These are phyloP conservation scores for Sinapis alba DNA, from an alignment of 441 rosid species.

Conservation along the genomic window DNA sequence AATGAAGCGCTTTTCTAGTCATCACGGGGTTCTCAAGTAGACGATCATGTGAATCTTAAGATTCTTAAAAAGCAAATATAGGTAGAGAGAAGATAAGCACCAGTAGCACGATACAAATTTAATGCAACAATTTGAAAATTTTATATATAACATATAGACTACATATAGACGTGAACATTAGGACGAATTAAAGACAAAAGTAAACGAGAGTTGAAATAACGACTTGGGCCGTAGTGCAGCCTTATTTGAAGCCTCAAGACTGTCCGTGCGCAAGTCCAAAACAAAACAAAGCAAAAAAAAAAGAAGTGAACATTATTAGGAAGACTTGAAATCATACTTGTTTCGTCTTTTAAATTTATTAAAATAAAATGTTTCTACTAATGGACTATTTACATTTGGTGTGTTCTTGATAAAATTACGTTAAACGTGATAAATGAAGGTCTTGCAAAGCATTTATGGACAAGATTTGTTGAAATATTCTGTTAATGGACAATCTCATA, in stretches of 20 bases:
- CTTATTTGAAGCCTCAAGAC: not conserved
- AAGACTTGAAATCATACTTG: not conserved
- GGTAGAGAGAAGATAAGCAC: not conserved
- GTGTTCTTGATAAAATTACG: too few relatives aligned
- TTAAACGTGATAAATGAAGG: not conserved
- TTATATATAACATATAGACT: not conserved
- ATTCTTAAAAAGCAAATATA: slow-evolving; percentile 13
- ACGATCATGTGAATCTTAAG: slow-evolving; percentile 36
- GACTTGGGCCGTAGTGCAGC: too few relatives aligned
- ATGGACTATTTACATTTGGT: too few relatives aligned
- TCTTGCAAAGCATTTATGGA: not conserved
- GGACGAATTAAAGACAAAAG: too few relatives aligned
- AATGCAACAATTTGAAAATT: slow-evolving; percentile 1
- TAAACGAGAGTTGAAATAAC: too few relatives aligned
- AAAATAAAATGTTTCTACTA: too few relatives aligned
- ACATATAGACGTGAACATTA: too few relatives aligned
- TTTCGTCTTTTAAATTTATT: not conserved
- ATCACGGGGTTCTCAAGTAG: slow-evolving; percentile 36
- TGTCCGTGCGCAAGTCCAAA: not conserved
- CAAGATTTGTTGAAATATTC: not conserved
- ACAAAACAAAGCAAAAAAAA: not conserved
- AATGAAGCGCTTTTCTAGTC: not conserved
- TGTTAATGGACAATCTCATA: not conserved
- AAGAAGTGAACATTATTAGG: not conserved
- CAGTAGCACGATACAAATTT: not conserved